A percentile compares a stretch with the other conserved stretches of the same genome.
Evolutionary conservation across 345 rosid genomes (phyloP).

Genomic region (Alliaria petiolata): DNA sequence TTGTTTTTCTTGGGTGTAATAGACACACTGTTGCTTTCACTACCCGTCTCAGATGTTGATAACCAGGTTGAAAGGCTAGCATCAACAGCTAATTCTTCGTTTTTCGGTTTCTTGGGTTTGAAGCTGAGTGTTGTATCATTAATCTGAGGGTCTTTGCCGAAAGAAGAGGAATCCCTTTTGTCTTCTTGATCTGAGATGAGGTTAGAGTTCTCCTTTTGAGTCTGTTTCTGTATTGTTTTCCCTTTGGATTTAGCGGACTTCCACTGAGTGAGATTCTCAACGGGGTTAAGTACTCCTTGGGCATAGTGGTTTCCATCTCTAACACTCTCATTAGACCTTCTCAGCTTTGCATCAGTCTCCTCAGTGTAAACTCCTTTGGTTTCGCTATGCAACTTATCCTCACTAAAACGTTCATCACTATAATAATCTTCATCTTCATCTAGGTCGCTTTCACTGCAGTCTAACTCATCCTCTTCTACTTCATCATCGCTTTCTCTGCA

Average conservation of each 20-base stretch:
- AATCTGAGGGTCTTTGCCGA: slow-evolving; percentile 32
- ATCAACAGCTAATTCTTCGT: slow-evolving; percentile 55
- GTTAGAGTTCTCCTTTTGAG: slow-evolving; percentile 65
- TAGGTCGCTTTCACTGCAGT: slow-evolving; percentile 38
- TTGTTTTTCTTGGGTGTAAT: slow-evolving; percentile 42
- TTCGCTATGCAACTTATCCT: slow-evolving; percentile 14
- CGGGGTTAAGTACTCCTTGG: slow-evolving; percentile 74
- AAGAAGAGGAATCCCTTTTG: slow-evolving; percentile 26
- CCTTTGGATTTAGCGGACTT: slow-evolving; percentile 64
- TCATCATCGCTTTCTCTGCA: slow-evolving; percentile 67
- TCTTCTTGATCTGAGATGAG: slow-evolving; percentile 36
- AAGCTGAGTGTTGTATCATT: slow-evolving; percentile 40
- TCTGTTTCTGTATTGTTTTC: slow-evolving; percentile 34
- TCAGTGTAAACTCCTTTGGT: slow-evolving; percentile 6
- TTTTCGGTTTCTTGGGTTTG: slow-evolving; percentile 41
- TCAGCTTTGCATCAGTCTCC: slow-evolving; percentile 31
- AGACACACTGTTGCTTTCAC: slow-evolving; percentile 34
- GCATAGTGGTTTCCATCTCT: slow-evolving; percentile 47
- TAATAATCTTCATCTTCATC: slow-evolving; percentile 40
- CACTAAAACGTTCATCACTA: slow-evolving; percentile 35
- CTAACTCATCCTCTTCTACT: slow-evolving; percentile 42
- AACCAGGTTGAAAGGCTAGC: slow-evolving; percentile 97
- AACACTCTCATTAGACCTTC: slow-evolving; percentile 30
- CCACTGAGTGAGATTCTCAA: slow-evolving; percentile 95
- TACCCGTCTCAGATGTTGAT: slow-evolving; percentile 51